Evolutionary conservation across 2,329 filamentous ascomycete genomes (phyloP), one percentile per base, ranked within the genome.

Genomic region (Zalaria obscura): DNA sequence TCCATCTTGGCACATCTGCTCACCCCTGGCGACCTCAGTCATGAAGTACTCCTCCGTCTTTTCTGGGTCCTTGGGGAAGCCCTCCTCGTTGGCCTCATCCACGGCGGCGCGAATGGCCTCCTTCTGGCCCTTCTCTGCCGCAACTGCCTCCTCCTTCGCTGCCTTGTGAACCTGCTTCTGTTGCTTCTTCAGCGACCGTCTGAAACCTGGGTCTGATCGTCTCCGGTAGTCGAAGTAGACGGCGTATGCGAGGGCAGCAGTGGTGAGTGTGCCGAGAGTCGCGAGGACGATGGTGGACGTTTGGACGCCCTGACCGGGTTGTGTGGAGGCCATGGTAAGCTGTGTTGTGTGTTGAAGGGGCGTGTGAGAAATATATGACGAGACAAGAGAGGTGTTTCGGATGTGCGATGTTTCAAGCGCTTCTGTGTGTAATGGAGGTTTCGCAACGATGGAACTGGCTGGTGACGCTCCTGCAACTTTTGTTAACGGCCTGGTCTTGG

Each of bases 1-100:
- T 52, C 79, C 79, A 63, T 93, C 83, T 55, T 77, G 70, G 58
- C 81, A 84, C 58, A 95, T 72, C 42, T 74, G 67, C 72, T 98
- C 91, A 58, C 91, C 91, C 59, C 78, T 72, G 53, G 87, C 84
- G 49, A 98, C 87, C 66, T 94, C 86, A 61, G 86, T 80, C 77
- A 96, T 93, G 68, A 98, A 98, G 71, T 85, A 98, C 47, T 78
- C 76, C 71, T 98, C 91, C 61, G 85, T 87, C 69, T 94, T 87
- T 62, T 96, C 89, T 31, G 89, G 78, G 55, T 87, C 85, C 35
- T 74, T 72, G 38, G 91, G 91, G 73, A 93, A 95, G 43, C 89
- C 91, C 63, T 93, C 87, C 44, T 83, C 82, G 67, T 87, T 84
- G 53, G 88, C 86, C 54, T 82, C 75, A 53, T 86, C 78, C 38